Evolutionary conservation across 2,329 filamentous ascomycete genomes (phyloP).

Genomic region (Colletotrichum sp.): DNA sequence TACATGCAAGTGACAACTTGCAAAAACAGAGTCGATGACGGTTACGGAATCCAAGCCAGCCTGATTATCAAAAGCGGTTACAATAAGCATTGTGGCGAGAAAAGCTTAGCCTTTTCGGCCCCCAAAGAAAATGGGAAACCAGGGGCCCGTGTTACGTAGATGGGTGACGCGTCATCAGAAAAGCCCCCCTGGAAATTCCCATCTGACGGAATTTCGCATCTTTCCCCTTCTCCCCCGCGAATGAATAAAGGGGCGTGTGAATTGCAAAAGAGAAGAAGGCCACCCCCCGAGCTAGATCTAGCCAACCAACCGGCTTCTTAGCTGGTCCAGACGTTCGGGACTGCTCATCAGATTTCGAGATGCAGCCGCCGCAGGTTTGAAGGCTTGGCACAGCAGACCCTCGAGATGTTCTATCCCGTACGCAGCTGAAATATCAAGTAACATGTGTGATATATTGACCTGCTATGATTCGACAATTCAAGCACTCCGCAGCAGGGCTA

Average conservation of each 20-base stretch:
- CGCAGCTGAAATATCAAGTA: neutral
- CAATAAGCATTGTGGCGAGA: conserved; percentile 15
- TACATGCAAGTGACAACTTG: neutral
- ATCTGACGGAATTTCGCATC: neutral
- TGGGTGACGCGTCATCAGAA: conserved; percentile 1
- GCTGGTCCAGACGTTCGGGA: neutral
- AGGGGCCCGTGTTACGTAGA: conserved; percentile 10
- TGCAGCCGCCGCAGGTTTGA: neutral
- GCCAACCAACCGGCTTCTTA: neutral
- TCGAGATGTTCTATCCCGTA: neutral
- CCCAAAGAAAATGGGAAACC: neutral
- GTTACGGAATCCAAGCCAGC: neutral
- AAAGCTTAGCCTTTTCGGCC: conserved; percentile 12
- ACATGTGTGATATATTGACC: neutral
- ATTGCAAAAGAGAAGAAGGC: neutral
- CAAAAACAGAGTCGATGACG: neutral
- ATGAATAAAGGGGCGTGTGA: neutral
- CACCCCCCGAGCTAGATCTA: neutral
- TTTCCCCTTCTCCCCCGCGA: neutral
- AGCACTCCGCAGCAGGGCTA: neutral
- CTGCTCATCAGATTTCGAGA: neutral
- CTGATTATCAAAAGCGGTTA: conserved; percentile 10
- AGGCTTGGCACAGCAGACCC: neutral
- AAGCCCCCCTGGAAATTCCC: neutral
- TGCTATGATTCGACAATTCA: neutral